Conservation (phyloP, 2,329 filamentous ascomycete species). For the Aspergillus sclerotialis region DNA sequence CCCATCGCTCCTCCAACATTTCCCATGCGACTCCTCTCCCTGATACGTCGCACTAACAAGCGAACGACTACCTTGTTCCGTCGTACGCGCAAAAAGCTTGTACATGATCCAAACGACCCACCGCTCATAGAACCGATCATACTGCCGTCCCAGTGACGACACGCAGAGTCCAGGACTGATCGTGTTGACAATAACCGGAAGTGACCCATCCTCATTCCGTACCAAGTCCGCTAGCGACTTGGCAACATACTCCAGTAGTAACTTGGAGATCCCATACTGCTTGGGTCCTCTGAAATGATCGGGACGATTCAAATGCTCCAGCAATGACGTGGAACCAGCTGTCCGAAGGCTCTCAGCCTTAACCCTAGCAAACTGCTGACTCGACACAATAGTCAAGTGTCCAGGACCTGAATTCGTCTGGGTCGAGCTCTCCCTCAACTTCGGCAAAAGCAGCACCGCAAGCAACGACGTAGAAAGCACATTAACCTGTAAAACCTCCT, state of each 20-base stretch:
- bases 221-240: slow-evolving; percentile 29
- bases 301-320: slow-evolving; percentile 28
- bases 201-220: slow-evolving; percentile 24
- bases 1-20: slow-evolving; percentile 37
- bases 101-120: slow-evolving; percentile 28
- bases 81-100: slow-evolving; percentile 33
- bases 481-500: slow-evolving; percentile 52
- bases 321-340: slow-evolving; percentile 20
- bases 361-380: slow-evolving; percentile 31
- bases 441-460: slow-evolving; percentile 46
- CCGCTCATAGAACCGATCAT: slow-evolving; percentile 27
- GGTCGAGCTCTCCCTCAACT: slow-evolving; percentile 32
- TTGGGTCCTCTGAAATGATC: slow-evolving; percentile 21
- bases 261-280: slow-evolving; percentile 38
- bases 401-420: slow-evolving; percentile 22
- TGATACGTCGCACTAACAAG: slow-evolving; percentile 36
- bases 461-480: slow-evolving; percentile 50
- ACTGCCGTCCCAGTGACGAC: slow-evolving; percentile 37
- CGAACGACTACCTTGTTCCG: slow-evolving; percentile 39
- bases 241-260: slow-evolving; percentile 36
- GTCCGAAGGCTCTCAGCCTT: slow-evolving; percentile 24
- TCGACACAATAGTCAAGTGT: slow-evolving; percentile 41
- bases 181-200: slow-evolving; percentile 38
- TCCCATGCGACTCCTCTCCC: slow-evolving; percentile 37
- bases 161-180: slow-evolving; percentile 39